Evolutionary conservation across 1,284 basidiomycete genomes (phyloP), one percentile per base, ranked within the genome.

Genomic region (Apiotrichum sp.): DNA sequence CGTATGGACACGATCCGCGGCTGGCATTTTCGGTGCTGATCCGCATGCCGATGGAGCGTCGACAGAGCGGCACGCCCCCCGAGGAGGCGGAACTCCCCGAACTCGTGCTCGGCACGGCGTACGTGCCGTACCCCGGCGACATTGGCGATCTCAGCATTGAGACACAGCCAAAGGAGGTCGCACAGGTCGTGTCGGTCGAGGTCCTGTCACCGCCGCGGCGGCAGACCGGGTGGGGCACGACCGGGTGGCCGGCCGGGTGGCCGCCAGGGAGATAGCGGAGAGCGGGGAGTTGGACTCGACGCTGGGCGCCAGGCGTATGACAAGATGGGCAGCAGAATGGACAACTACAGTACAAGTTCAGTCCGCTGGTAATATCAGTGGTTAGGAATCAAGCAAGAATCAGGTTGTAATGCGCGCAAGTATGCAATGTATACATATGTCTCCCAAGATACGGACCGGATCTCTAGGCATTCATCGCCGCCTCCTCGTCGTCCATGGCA

Each of bases 401-500:
- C 22, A 22, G 22, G 22, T 22, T 22, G 22, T 22, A 22, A 22
- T 22, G 22, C 22, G 22, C 22, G 13, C 36, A 7, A 38, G 13
- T 38, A 13, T 38, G 36, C 36, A 38, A 38, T n/a, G 46, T 47
- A 31, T 47, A 47, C 38, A 47, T 16, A 47, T 35, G 46, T 47
- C 22, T 33, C n/a, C 44, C 32, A 31, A 44, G 3, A 10, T 22
- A 2, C 42, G 10, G 4, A 31, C 29, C 16, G 11, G 32, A 34
- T 16, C 11, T n/a, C 5, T 11, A 22, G 33, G 53, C 53, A 52
- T 62, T 62, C 58, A 60, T 56, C 35, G 53, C 50, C 0, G 52
- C 50, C 59, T 61, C 62, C 55, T 63, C 62, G 48, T 58, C 53
- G 38, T 50, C 55, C 11, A 40, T 55, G 4, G 13, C 52, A 10